A percentile compares a stretch with the other conserved stretches of the same genome.
These are phyloP conservation scores for Ananas comosus DNA, from an alignment of 176 grass and related monocot species.

Conservation along the genomic window DNA sequence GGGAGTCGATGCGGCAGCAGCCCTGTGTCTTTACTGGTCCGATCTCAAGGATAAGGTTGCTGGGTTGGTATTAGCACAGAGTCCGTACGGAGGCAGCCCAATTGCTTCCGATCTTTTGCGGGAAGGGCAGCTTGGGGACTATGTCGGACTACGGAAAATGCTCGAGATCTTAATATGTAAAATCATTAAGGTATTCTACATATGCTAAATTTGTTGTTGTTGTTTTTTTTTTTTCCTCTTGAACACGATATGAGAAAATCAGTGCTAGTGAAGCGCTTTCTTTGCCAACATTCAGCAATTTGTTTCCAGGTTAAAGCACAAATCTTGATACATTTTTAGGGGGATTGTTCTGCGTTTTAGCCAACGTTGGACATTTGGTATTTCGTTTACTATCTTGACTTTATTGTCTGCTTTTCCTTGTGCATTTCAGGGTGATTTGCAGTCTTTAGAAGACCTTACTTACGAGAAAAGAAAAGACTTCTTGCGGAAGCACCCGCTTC, in stretches of 20 bases:
- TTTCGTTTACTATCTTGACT: not conserved
- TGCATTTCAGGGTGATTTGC: constrained; percentile 60
- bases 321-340: too few species aligned
- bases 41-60: constrained; percentile 86
- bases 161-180: constrained; percentile 83
- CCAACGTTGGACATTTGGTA: too few species aligned
- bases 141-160: constrained; percentile 69
- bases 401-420: constrained; percentile 1
- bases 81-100: constrained; percentile 81
- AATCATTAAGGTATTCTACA: constrained; percentile 63
- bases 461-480: constrained; percentile 74
- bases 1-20: constrained; percentile 78
- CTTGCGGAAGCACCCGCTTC: constrained; percentile 42
- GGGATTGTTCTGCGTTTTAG: not conserved
- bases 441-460: constrained; percentile 73
- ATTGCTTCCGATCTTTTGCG: constrained; percentile 85
- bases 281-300: not conserved
- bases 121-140: constrained; percentile 87
- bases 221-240: not conserved
- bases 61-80: constrained; percentile 78
- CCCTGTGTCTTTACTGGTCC: constrained; percentile 73
- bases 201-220: constrained; percentile 5
- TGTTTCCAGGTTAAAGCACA: not conserved
- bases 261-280: not conserved
- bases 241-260: not conserved